Base-by-base conservation (phyloP, 2,329 filamentous ascomycete genomes). In the Colletotrichum musicola region DNA sequence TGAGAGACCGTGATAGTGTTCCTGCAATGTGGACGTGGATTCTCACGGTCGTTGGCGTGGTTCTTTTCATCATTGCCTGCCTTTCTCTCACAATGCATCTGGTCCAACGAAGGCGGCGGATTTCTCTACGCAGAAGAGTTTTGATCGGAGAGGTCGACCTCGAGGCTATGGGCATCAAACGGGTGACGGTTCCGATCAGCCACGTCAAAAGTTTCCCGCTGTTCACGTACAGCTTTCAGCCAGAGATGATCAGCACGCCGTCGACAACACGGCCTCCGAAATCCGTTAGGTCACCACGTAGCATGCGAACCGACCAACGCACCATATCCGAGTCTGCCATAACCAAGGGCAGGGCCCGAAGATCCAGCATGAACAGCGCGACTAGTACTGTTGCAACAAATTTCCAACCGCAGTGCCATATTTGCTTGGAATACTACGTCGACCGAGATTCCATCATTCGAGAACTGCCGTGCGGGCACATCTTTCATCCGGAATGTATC, bases 401-500 rank as follows among this genome's bases (percentile, higher is more conserved):
- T 73, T 89, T 90, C 20, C 96, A 98, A 77, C 90, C 93, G 0
- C 90, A 88, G 2, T 98, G 96, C 76, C 89, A 93, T n/a, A 97
- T 98, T 61, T 99, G 96, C 76, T 85, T 97, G 1, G 92, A 94
- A 62, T 89, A 93, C 68, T 98, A 93, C 75, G 86, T 92, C 30
- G 86, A 89, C 16, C 87, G 88, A 44, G 81, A 85, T 18, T 92
- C 93, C 0, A 87, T 90, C 20, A 94, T 98, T 63, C 92, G 94
- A 63, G 93, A 98, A 79, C 84, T 98, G 3, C 90, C 93, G 0
- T 99, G 96, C 74, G 90, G 92, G 0, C 96, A 99, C 77, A 95
- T 98, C 64, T 99, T 95, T 79, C 95, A 99, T 73, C 92, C 93
- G 0, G 91, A 93, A 72, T 99, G 96, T 75, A 95, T 98, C 71